phyloP scores from a whole-genome alignment of 2,329 filamentous ascomycete genomes.

The Diaporthe capsici region DNA sequence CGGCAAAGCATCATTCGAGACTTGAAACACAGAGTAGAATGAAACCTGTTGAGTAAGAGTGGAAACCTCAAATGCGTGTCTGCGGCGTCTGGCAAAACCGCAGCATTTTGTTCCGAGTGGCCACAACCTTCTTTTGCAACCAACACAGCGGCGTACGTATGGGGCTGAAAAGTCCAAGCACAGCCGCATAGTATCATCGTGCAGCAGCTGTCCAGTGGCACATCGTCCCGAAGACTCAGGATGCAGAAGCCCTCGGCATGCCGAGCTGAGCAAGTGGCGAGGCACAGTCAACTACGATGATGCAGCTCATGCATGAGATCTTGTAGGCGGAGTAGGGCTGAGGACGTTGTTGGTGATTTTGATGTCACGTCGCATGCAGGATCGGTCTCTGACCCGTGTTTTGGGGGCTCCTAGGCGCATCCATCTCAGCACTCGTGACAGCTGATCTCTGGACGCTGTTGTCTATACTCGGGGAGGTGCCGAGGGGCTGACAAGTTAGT shows the following conservation, averaged over 20 bases:
- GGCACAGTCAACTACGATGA: background rate
- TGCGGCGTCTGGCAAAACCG: background rate
- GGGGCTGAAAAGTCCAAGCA: too few relatives aligned
- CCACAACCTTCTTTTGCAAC: background rate
- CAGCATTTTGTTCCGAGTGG: background rate
- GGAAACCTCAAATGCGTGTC: background rate
- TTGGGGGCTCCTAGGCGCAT: background rate
- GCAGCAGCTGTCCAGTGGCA: background rate
- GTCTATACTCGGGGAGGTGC: background rate
- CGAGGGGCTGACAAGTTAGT: background rate
- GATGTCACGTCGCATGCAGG: slow-evolving; percentile 1
- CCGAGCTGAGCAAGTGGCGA: background rate
- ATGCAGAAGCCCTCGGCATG: background rate
- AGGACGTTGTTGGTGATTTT: background rate
- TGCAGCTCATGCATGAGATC: background rate
- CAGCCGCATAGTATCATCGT: background rate
- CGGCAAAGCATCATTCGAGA: background rate
- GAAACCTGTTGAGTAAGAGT: background rate
- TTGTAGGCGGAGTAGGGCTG: background rate
- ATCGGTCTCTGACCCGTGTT: background rate
- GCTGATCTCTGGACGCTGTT: too few relatives aligned
- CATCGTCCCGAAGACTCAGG: background rate
- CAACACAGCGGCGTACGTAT: background rate
- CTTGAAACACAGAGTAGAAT: too few relatives aligned
- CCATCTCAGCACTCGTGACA: background rate